Evolutionary conservation across 1,284 basidiomycete species (phyloP), one percentile per base, ranked within the genome.

Genomic region (Schizophyllum amplum): DNA sequence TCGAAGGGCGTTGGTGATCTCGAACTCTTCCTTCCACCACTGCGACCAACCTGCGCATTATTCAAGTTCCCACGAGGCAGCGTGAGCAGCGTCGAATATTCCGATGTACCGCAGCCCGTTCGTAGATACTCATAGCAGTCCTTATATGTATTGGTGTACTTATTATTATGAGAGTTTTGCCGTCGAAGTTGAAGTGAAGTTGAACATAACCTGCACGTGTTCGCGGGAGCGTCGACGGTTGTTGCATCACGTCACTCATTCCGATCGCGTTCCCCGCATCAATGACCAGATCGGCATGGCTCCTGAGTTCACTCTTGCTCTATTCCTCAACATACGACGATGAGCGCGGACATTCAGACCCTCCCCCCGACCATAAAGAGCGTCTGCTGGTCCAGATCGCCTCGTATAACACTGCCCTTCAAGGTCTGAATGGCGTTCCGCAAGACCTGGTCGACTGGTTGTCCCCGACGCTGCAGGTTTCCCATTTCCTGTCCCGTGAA

Each of bases 381-480:
- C 74, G 74, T 21, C 67, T 85, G 27, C 73, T 91, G 53, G 84
- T 93, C 9, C 90, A 92, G 67, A 84, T 94, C 58, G 89, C 87
- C 13, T 84, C 89, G 5, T 94, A 91, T 73, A 94, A 94, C 67
- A 91, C 89, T 5, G 92, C 92, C 67, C 74, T 93, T 2, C 89
- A 92, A 59, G 86, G 85, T 4, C 75, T 80, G 48, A 72, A 73
- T 21, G 87, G 86, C 9, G 70, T 90, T 24, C 87, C 88, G 0
- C 90, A 92, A 66, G 84, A 91, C 64, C 77, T 92, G 48, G 88
- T 92, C 5, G 90, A 91, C 73, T 92, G 89, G 89, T 78, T 92
- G 33, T 76, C 82, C 11, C 90, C 89, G 33, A 89, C 89, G 0
- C 71, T 92, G 7, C 84, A 85, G 60, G 86, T 90, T 4, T 88